Evolutionary conservation across 352 stramenopile species (phyloP).

Genomic region (Pythium chondricola): DNA sequence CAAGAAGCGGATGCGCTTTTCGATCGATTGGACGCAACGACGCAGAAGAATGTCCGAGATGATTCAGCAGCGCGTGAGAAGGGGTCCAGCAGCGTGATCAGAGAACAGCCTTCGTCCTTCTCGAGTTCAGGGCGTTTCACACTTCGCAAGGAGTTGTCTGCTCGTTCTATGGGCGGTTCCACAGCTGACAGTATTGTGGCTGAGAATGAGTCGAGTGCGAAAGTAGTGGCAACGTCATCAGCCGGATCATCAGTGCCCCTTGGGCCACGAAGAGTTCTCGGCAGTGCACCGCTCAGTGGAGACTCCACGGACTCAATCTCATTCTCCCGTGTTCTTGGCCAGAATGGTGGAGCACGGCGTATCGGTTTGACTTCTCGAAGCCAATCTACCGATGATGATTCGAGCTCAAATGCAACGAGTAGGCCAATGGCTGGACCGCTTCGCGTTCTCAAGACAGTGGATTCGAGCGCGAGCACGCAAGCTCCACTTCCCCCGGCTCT

Average conservation of each 20-base stretch:
- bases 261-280: slow-evolving; percentile 14
- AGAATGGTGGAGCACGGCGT: slow-evolving; percentile 12
- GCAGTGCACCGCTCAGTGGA: background rate
- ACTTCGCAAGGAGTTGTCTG: slow-evolving; percentile 7
- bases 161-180: background rate
- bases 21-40: slow-evolving; percentile 55
- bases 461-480: background rate
- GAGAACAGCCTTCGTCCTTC: background rate
- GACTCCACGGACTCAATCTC: slow-evolving; percentile 2
- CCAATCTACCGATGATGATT: slow-evolving; percentile 8
- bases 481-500: slow-evolving; percentile 3
- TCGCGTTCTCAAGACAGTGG: slow-evolving; percentile 16
- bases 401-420: background rate
- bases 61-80: slow-evolving; percentile 12
- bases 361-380: slow-evolving; percentile 5
- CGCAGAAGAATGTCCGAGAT: slow-evolving; percentile 31
- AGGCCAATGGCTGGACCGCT: slow-evolving; percentile 10
- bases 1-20: slow-evolving; percentile 49
- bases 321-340: slow-evolving; percentile 7
- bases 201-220: too few relatives aligned
- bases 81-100: background rate
- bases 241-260: background rate
- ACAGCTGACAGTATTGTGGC: background rate
- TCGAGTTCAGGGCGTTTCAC: slow-evolving; percentile 10
- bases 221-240: slow-evolving; percentile 2